phyloP scores from a whole-genome alignment of 2,329 filamentous ascomycete genomes.

The Fusarium buharicum region DNA sequence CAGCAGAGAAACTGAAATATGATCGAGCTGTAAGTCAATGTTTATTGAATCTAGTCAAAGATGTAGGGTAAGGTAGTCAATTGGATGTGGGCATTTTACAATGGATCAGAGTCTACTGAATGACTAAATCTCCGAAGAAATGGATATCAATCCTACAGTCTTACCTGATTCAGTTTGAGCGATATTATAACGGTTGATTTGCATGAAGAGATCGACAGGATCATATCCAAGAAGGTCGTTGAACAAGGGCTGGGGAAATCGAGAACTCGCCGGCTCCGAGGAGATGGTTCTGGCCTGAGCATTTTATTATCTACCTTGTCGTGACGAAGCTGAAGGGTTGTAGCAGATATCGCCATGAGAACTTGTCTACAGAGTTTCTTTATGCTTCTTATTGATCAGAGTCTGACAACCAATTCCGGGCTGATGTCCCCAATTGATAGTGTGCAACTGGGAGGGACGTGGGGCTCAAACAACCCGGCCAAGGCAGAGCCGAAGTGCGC shows the following conservation, averaged over 20 bases:
- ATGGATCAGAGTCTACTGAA: neutral
- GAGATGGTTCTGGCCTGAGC: slow-evolving; percentile 2
- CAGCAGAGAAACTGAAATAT: neutral
- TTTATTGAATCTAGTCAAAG: neutral
- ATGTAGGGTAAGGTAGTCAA: neutral
- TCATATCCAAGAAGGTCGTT: slow-evolving; percentile 20
- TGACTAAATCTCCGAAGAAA: slow-evolving; percentile 3
- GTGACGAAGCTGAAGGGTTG: neutral
- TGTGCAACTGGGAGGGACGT: slow-evolving; percentile 19
- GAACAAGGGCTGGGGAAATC: slow-evolving; percentile 20
- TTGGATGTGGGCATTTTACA: neutral
- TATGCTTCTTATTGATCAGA: neutral
- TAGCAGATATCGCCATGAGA: neutral
- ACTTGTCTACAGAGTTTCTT: neutral
- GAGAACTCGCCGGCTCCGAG: slow-evolving; percentile 26
- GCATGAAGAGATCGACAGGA: slow-evolving; percentile 28
- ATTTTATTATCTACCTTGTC: neutral
- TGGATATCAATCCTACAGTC: slow-evolving; percentile 7
- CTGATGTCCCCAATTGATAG: slow-evolving; percentile 8
- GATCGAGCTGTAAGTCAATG: neutral
- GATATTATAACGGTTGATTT: slow-evolving; percentile 27
- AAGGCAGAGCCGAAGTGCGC: slow-evolving; percentile 18
- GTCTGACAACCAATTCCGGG: slow-evolving; percentile 11
- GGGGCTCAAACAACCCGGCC: slow-evolving; percentile 2
- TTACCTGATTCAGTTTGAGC: slow-evolving; percentile 25